Evolutionary conservation across 352 stramenopile species (phyloP), one percentile per base, ranked within the genome.

Genomic region (Pythium brachiatum): DNA sequence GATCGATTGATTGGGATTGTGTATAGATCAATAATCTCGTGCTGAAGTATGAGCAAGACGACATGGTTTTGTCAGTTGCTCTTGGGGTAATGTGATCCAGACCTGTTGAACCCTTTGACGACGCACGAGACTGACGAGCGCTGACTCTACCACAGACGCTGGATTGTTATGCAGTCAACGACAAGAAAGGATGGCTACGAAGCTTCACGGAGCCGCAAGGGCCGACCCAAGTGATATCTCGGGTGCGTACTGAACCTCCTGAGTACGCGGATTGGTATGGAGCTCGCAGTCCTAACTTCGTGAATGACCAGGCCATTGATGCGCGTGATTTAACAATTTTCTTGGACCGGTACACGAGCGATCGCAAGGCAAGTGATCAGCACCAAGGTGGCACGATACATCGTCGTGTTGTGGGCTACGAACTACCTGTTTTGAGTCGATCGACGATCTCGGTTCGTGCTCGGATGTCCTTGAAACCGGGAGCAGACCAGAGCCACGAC

Each of bases 1-100:
- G n/a, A n/a, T n/a, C n/a, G n/a, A n/a, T n/a, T n/a, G n/a, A n/a
- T n/a, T 21, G 18, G 15, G 11, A 9, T 23, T 44, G 16, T 26
- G 11, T 47, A 9, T 57, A 94, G 71, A 67, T 95, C 38, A 94
- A 94, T 62, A 95, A 95, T 56, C 80, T 95, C 21, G 86, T 95
- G 27, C 77, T 95, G 34, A 95, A 95, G 62, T 95, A 94, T 59
- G 84, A 95, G 52, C 78, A 95, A 64, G 83, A 92, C 43, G 83
- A 94, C 53, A 84, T 95, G 34, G 86, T 95, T 16, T 77, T 95
- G 5, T 95, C 86, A 0, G 74, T 93, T 31, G 84, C 86, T 16
- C 74, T 95, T 26, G 86, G 86, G 59, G 86, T 95, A 68, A 53
- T 73, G 64, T 34, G 20, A 16, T 51, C 29, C 13, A 39, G 13